phyloP scores from a whole-genome alignment of 1,284 basidiomycete species.

The Trametes versicolor region DNA sequence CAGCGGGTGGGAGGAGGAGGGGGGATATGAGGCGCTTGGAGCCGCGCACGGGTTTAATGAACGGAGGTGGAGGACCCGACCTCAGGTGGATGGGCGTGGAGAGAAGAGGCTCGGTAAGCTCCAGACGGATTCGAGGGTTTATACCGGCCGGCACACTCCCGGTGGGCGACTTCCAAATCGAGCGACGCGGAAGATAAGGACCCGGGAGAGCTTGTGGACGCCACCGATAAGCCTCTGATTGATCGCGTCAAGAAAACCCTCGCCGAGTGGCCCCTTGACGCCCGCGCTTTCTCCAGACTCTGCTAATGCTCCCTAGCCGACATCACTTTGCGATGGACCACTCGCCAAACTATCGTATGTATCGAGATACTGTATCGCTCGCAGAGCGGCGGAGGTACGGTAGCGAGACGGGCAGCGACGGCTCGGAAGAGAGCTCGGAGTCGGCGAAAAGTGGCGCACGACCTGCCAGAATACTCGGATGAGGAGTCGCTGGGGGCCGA shows the following conservation, averaged over 20 bases:
- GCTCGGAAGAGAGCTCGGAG: background rate
- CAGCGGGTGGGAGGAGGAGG: background rate
- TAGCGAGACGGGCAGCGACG: background rate
- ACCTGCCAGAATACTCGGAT: background rate
- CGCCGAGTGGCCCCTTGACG: background rate
- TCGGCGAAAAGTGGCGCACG: conserved; percentile 3
- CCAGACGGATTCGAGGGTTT: conserved; percentile 11
- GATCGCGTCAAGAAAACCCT: conserved; percentile 10
- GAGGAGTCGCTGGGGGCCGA: conserved; percentile 2
- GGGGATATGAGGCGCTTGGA: background rate
- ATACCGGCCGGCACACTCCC: conserved; percentile 12
- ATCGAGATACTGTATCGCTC: too few relatives aligned
- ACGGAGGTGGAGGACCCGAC: conserved; percentile 24
- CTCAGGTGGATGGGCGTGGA: conserved; percentile 29
- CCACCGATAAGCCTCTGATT: conserved; percentile 28
- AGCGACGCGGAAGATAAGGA: conserved; percentile 23
- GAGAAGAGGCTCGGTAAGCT: conserved; percentile 22
- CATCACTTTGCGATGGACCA: background rate
- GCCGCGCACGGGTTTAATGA: conserved; percentile 16
- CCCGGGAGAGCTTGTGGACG: conserved; percentile 22
- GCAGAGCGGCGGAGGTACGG: background rate
- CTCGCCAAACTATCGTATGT: background rate
- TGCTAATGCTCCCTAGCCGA: background rate
- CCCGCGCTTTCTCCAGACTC: background rate
- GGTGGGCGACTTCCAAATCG: conserved; percentile 9